phyloP scores from a whole-genome alignment of 1,139 yeast genomes.

The Zygoascus sp. region DNA sequence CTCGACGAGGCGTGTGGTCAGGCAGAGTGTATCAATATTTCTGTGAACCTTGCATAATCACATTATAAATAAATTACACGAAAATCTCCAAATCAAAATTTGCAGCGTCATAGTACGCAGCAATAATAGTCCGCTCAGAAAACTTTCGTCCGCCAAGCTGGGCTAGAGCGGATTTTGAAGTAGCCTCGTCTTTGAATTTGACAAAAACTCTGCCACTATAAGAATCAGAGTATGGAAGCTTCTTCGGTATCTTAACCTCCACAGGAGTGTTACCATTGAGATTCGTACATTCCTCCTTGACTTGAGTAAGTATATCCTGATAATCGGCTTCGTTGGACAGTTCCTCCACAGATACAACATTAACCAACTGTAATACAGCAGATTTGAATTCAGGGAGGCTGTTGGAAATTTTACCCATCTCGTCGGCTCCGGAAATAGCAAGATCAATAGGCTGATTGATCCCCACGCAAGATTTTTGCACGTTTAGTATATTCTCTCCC shows the following conservation, averaged over 20 bases:
- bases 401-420: slow-evolving; percentile 22
- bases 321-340: slow-evolving; percentile 49
- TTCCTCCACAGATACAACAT: slow-evolving; percentile 62
- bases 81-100: slow-evolving; percentile 42
- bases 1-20: not conserved
- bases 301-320: slow-evolving; percentile 49
- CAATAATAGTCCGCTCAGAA: slow-evolving; percentile 65
- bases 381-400: slow-evolving; percentile 28
- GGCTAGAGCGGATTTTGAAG: slow-evolving; percentile 55
- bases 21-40: not conserved
- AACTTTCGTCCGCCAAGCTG: slow-evolving; percentile 66
- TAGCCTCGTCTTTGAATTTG: slow-evolving; percentile 51
- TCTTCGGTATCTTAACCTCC: slow-evolving; percentile 62
- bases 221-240: slow-evolving; percentile 35
- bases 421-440: slow-evolving; percentile 25
- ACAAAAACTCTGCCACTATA: slow-evolving; percentile 73
- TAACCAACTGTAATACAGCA: slow-evolving; percentile 60
- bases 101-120: slow-evolving; percentile 56
- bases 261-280: slow-evolving; percentile 46
- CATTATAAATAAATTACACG: slow-evolving; percentile 15
- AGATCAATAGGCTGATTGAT: slow-evolving; percentile 28
- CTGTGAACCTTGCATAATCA: not conserved
- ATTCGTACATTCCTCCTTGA: slow-evolving; percentile 47
- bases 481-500: slow-evolving; percentile 33
- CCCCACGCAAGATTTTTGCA: slow-evolving; percentile 36